Evolutionary conservation across 257 asterid species (phyloP).

Genomic region (Primulina eburnea): DNA sequence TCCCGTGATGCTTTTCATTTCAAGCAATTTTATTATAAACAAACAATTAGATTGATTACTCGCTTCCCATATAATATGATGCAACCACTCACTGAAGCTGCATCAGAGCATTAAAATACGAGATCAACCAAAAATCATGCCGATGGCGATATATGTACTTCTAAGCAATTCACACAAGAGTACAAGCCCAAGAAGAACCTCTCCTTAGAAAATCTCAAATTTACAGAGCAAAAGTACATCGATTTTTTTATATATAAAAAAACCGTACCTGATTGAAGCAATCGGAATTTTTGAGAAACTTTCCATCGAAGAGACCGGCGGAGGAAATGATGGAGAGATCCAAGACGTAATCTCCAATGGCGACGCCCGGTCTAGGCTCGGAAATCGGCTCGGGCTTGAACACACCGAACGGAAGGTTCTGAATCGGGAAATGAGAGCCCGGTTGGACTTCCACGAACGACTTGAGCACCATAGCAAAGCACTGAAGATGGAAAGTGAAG

Average conservation of each 20-base stretch:
- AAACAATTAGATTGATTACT: neutral
- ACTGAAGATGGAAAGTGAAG: neutral
- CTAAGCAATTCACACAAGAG: neutral
- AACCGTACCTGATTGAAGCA: conserved; percentile 71
- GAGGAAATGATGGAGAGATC: conserved; percentile 65
- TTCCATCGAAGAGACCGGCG: conserved; percentile 82
- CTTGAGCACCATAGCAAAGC: conserved; percentile 49
- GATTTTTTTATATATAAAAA: neutral
- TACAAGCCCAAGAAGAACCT: neutral
- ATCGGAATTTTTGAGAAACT: conserved; percentile 53
- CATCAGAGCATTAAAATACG: conserved; percentile 16
- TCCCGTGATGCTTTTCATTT: neutral
- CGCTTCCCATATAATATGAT: conserved; percentile 14
- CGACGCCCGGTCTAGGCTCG: conserved; percentile 75
- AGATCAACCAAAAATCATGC: neutral
- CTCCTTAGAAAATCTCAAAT: neutral
- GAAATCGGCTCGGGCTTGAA: conserved; percentile 59
- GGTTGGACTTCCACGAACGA: conserved; percentile 73
- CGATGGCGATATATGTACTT: neutral
- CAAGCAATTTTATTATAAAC: neutral
- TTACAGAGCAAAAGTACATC: neutral
- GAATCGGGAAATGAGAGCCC: conserved; percentile 91
- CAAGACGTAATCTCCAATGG: conserved; percentile 72
- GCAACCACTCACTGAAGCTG: conserved; percentile 24
- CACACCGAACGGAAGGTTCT: conserved; percentile 95